These are phyloP conservation scores for Vitis riparia DNA, from an alignment of 164 flowering plant genomes.

Conservation along the genomic window DNA sequence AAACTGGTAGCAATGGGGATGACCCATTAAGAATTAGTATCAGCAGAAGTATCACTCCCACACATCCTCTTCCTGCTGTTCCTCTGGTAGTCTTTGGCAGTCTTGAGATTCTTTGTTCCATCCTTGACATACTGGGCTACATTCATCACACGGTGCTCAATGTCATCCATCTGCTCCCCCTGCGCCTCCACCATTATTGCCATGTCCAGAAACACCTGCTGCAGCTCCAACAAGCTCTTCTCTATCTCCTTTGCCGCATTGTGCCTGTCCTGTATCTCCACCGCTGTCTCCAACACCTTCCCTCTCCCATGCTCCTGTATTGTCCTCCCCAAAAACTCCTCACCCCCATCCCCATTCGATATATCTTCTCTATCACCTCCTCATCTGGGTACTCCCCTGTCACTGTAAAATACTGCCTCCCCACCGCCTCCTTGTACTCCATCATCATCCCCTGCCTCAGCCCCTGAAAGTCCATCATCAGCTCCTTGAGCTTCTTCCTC, in stretches of 20 bases:
- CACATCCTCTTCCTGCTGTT: slow-evolving; percentile 61
- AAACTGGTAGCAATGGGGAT: slow-evolving; percentile 67
- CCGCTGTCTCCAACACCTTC: slow-evolving; percentile 60
- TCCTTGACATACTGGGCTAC: slow-evolving; percentile 54
- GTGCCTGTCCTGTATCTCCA: slow-evolving; percentile 61
- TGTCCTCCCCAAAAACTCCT: slow-evolving; percentile 55
- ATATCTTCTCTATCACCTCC: slow-evolving; percentile 79
- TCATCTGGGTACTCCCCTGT: slow-evolving; percentile 80
- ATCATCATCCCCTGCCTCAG: slow-evolving; percentile 75
- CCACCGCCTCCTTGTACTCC: slow-evolving; percentile 78
- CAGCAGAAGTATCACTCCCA: slow-evolving; percentile 54
- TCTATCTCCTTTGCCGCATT: slow-evolving; percentile 66
- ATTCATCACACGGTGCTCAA: slow-evolving; percentile 55
- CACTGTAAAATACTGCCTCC: slow-evolving; percentile 70
- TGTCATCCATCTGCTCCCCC: slow-evolving; percentile 67
- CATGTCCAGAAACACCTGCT: slow-evolving; percentile 68
- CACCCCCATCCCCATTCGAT: slow-evolving; percentile 48
- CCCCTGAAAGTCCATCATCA: slow-evolving; percentile 77
- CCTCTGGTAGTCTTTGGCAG: slow-evolving; percentile 49
- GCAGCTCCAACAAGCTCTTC: slow-evolving; percentile 60
- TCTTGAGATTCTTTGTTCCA: slow-evolving; percentile 45
- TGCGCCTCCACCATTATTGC: slow-evolving; percentile 70
- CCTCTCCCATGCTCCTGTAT: slow-evolving; percentile 69
- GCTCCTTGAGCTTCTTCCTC: slow-evolving; percentile 73
- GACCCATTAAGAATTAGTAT: slow-evolving; percentile 48